A percentile compares a stretch with the other conserved stretches of the same genome.
phyloP scores from a whole-genome alignment of 106 monocot species.

The Dioscorea zingiberensis region DNA sequence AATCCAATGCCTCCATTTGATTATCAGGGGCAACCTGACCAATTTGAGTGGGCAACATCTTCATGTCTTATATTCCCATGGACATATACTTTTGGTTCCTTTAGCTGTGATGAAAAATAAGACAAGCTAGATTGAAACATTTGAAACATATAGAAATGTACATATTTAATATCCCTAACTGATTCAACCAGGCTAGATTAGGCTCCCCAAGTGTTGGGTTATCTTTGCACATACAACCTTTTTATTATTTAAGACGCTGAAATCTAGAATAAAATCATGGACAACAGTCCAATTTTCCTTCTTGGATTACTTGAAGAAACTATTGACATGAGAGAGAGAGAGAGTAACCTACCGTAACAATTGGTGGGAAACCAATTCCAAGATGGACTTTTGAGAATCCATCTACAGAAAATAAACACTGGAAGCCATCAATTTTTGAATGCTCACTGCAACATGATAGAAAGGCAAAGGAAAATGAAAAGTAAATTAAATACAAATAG shows the following conservation, averaged over 20 bases:
- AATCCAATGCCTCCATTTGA: background rate
- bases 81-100: conserved; percentile 63
- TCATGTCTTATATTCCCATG: conserved; percentile 43
- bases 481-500: too few relatives aligned
- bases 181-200: too few relatives aligned
- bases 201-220: too few relatives aligned
- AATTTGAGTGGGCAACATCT: conserved; percentile 25
- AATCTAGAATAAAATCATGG: too few relatives aligned
- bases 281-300: too few relatives aligned
- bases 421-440: conserved; percentile 40
- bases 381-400: conserved; percentile 44
- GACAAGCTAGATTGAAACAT: background rate
- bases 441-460: conserved; percentile 37
- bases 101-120: conserved; percentile 33
- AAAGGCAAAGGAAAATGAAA: background rate
- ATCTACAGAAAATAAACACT: conserved; percentile 50
- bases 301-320: too few relatives aligned
- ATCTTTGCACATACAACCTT: too few relatives aligned
- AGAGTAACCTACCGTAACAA: conserved; percentile 31
- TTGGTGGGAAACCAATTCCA: conserved; percentile 34
- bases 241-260: too few relatives aligned
- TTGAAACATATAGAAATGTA: too few relatives aligned
- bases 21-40: conserved; percentile 56
- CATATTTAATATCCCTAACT: too few relatives aligned
- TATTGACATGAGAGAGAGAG: background rate